phyloP scores from a whole-genome alignment of 2,329 filamentous ascomycete genomes.

The Calonectria montana region DNA sequence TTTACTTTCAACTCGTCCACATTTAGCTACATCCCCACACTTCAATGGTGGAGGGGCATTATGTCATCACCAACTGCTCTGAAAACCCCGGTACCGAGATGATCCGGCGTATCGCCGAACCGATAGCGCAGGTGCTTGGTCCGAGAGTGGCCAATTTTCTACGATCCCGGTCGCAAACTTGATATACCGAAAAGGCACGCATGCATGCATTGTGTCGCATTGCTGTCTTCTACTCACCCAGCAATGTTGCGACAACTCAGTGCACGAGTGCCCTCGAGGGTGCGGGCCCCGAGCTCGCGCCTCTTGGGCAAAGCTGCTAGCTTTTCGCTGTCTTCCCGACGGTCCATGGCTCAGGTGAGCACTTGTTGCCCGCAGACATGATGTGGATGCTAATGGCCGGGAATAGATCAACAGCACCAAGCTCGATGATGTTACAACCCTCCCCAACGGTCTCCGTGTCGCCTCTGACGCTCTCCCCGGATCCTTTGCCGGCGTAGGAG shows the following conservation, averaged over 20 bases:
- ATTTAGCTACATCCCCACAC: neutral
- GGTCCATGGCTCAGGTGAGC: constrained; percentile 46
- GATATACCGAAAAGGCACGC: neutral
- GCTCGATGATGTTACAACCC: constrained; percentile 86
- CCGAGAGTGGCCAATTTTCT: constrained; percentile 39
- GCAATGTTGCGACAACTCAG: constrained; percentile 52
- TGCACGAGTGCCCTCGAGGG: constrained; percentile 45
- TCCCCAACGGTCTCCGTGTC: constrained; percentile 93
- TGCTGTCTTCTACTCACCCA: constrained; percentile 18
- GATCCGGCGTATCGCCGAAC: constrained; percentile 45
- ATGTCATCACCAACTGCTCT: constrained; percentile 30
- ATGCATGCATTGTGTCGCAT: constrained; percentile 24
- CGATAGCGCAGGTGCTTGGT: constrained; percentile 30
- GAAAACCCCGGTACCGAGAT: constrained; percentile 38
- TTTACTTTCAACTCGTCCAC: neutral
- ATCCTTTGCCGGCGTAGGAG: constrained; percentile 93
- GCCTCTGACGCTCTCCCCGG: constrained; percentile 95
- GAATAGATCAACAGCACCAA: constrained; percentile 78
- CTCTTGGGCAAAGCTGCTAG: constrained; percentile 38
- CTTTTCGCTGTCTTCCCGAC: constrained; percentile 34
- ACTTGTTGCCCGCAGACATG: neutral
- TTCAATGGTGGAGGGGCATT: constrained; percentile 17
- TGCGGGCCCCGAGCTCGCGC: constrained; percentile 38
- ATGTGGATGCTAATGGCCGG: constrained; percentile 1
- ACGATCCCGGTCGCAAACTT: constrained; percentile 38